These are phyloP conservation scores for Entomortierella parvispora DNA, from an alignment of 192 early-diverging fungal species.

Conservation along the genomic window DNA sequence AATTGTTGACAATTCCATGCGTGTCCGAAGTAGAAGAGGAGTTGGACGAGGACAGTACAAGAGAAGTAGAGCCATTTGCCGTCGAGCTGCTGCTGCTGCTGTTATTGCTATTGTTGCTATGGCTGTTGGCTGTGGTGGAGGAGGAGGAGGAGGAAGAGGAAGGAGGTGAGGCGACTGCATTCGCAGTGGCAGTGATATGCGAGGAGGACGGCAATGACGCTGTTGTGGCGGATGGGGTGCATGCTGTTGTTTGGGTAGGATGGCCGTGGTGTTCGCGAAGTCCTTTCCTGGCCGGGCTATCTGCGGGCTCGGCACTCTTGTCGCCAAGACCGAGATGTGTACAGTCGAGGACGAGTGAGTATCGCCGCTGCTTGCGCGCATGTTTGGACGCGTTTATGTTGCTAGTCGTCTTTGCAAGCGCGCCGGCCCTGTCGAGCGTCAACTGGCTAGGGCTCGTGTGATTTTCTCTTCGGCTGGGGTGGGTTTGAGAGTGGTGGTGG, in stretches of 20 bases:
- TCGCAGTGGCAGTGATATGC: not conserved
- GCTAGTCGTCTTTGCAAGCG: slow-evolving; percentile 2
- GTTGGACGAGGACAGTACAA: no score
- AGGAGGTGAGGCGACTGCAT: no score
- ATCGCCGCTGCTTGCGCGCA: slow-evolving; percentile 6
- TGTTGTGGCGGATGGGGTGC: not conserved
- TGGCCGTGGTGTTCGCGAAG: slow-evolving; percentile 26
- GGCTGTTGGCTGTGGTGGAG: not conserved
- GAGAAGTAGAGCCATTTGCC: no score
- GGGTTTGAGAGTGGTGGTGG: slow-evolving; percentile 2
- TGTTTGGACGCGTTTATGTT: not conserved
- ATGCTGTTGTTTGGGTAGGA: not conserved
- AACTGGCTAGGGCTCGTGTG: slow-evolving; percentile 35
- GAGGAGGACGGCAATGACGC: not conserved
- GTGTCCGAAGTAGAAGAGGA: no score
- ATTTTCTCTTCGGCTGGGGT: slow-evolving; percentile 38
- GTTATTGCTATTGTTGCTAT: not conserved
- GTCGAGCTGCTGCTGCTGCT: slow-evolving; percentile 4
- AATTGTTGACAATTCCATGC: not conserved
- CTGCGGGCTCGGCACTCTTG: slow-evolving; percentile 28
- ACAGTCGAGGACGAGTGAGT: slow-evolving; percentile 40
- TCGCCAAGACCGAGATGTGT: slow-evolving; percentile 46
- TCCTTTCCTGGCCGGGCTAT: slow-evolving; percentile 31
- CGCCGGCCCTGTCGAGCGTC: slow-evolving; percentile 10
- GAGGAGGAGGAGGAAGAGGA: slow-evolving; percentile 1